Conservation (phyloP, 225 moss, liverwort and hornwort genomes). For the Neckera pumila region DNA sequence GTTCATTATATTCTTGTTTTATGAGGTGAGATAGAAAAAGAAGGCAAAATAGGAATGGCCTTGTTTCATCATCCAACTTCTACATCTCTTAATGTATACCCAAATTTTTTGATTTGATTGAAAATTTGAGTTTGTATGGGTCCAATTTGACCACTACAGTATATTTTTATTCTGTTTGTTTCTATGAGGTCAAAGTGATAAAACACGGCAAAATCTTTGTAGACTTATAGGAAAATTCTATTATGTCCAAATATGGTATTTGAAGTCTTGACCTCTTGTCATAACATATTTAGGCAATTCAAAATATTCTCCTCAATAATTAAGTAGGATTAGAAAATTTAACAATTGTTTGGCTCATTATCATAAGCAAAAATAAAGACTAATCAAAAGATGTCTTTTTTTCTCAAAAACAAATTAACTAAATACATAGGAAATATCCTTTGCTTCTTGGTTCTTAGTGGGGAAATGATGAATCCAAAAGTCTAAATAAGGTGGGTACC, state of each 20-base stretch:
- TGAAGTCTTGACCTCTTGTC: not conserved
- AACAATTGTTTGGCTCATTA: not conserved
- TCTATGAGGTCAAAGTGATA: not conserved
- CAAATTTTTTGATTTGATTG: not conserved
- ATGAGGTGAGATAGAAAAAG: too few species aligned
- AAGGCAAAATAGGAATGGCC: too few species aligned
- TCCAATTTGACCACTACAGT: too few species aligned
- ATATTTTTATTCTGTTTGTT: not conserved
- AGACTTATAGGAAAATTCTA: not conserved
- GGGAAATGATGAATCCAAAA: too few species aligned
- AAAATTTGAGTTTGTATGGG: not conserved
- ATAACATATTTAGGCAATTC: not conserved
- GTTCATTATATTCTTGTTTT: too few species aligned
- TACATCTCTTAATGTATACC: too few species aligned
- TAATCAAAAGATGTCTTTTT: too few species aligned
- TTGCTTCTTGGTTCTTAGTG: too few species aligned
- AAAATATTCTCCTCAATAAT: not conserved
- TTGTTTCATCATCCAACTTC: too few species aligned
- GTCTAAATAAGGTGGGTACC: too few species aligned
- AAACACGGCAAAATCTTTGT: rapidly evolving
- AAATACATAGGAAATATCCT: not conserved
- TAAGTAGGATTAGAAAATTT: not conserved
- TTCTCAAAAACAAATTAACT: too few species aligned
- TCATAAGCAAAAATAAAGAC: not conserved
- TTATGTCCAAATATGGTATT: too few species aligned